Conservation (phyloP, 768 basidiomycete genomes). For the Trichaptum fuscoviolaceum region DNA sequence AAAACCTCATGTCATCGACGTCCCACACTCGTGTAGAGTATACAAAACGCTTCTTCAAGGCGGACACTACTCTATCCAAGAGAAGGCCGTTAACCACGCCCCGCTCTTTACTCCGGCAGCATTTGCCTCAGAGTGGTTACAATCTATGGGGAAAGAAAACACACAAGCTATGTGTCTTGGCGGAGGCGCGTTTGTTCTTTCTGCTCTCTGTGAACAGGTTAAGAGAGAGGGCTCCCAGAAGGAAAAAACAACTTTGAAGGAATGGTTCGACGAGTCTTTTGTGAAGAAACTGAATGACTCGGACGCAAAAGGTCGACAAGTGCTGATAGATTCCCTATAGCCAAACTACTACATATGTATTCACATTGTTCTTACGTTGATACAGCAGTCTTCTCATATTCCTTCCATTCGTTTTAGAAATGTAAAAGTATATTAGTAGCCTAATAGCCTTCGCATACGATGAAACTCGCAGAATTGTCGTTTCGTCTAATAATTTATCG, state of each 20-base stretch:
- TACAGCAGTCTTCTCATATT: background rate
- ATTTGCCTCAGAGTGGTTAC: constrained; percentile 58
- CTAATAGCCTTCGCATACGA: background rate
- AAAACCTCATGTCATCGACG: constrained; percentile 65
- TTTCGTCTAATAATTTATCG: background rate
- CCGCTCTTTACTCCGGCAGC: constrained; percentile 48
- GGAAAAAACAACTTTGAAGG: constrained; percentile 41
- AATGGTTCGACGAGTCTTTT: constrained; percentile 53
- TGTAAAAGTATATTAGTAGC: background rate
- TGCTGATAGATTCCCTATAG: constrained; percentile 46
- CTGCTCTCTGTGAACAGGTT: constrained; percentile 64
- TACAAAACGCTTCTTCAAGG: constrained; percentile 91
- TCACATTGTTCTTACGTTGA: background rate
- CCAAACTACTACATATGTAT: background rate
- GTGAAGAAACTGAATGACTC: constrained; percentile 43
- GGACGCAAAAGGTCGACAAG: constrained; percentile 62
- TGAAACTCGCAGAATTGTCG: background rate
- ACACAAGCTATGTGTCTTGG: constrained; percentile 50
- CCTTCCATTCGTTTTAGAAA: background rate
- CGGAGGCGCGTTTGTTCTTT: constrained; percentile 71
- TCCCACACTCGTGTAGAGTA: constrained; percentile 75
- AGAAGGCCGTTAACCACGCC: constrained; percentile 47
- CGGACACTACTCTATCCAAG: constrained; percentile 73
- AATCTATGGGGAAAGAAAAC: constrained; percentile 45
- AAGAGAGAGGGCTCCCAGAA: constrained; percentile 30